Percentiles rank a stretch among this genome's conserved stretches.
Conservation (phyloP, 768 basidiomycete species). For the Mycena pura region DNA sequence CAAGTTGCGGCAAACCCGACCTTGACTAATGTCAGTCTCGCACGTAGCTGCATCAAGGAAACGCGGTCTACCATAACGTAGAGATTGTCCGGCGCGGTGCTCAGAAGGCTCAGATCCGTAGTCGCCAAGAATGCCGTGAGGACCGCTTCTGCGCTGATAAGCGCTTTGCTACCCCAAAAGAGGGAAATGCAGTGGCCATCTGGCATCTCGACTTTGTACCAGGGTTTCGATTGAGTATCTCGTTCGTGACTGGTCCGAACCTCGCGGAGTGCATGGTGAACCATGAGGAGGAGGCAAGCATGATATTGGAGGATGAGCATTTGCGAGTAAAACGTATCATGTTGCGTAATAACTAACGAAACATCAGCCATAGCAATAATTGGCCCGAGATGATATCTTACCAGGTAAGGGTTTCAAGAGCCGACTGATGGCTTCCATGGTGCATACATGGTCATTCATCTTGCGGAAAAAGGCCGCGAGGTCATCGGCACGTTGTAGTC, state of each 20-base stretch:
- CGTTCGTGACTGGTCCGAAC: slow-evolving; percentile 24
- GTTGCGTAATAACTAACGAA: slow-evolving; percentile 47
- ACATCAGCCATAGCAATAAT: slow-evolving; percentile 19
- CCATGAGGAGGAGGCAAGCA: slow-evolving; percentile 45
- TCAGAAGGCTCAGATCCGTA: slow-evolving; percentile 42
- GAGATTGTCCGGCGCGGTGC: slow-evolving; percentile 48
- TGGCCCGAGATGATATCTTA: slow-evolving; percentile 26
- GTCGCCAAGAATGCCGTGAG: slow-evolving; percentile 42
- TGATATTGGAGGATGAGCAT: slow-evolving; percentile 49
- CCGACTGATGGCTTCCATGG: slow-evolving; percentile 45
- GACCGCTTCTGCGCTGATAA: slow-evolving; percentile 45
- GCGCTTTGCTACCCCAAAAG: slow-evolving; percentile 45
- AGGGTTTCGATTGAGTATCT: slow-evolving; percentile 32
- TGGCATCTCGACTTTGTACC: slow-evolving; percentile 42
- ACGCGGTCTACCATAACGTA: slow-evolving; percentile 50
- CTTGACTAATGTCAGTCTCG: no score
- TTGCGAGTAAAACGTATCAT: slow-evolving; percentile 50
- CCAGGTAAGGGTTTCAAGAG: slow-evolving; percentile 46
- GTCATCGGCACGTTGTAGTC: slow-evolving; percentile 32
- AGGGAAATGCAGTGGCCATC: slow-evolving; percentile 40
- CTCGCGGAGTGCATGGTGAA: slow-evolving; percentile 44
- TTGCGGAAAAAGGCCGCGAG: slow-evolving; percentile 43
- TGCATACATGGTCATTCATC: slow-evolving; percentile 37
- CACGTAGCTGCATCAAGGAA: no score
- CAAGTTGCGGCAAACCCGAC: slow-evolving; percentile 51